Conservation (phyloP, 225 moss, liverwort and hornwort genomes). For the Pleurozium schreberi region DNA sequence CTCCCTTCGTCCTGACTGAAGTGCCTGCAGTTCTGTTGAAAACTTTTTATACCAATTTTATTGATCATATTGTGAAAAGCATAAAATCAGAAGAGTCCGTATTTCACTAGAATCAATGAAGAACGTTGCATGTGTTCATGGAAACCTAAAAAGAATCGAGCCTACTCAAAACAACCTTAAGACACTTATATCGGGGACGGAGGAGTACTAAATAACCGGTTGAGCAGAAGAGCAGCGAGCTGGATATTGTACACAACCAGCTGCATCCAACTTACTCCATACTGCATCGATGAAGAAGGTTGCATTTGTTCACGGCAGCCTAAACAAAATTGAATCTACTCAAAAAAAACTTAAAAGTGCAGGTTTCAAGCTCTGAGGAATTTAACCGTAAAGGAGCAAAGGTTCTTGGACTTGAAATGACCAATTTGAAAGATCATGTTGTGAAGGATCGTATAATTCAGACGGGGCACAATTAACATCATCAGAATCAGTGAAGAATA, state of each 20-base stretch:
- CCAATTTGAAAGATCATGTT: background rate
- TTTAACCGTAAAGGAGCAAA: background rate
- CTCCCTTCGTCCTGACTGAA: background rate
- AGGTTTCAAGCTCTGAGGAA: background rate
- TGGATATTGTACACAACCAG: background rate
- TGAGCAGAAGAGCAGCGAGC: background rate
- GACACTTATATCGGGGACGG: background rate
- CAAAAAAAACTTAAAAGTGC: no score
- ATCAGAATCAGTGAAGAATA: background rate
- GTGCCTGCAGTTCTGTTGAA: background rate
- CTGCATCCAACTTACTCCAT: background rate
- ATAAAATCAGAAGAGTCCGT: background rate
- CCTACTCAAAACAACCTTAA: background rate
- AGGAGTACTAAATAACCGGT: background rate
- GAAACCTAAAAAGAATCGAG: background rate
- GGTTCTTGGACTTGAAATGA: background rate
- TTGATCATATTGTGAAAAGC: background rate
- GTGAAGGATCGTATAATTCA: background rate
- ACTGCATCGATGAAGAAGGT: no score
- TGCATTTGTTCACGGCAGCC: no score
- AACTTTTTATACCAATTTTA: background rate
- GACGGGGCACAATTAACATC: background rate
- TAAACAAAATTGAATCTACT: no score
- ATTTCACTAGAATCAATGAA: background rate
- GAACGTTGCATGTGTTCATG: background rate